Evolutionary conservation across 768 basidiomycete species (phyloP).

Genomic region (Lentinula sp.): DNA sequence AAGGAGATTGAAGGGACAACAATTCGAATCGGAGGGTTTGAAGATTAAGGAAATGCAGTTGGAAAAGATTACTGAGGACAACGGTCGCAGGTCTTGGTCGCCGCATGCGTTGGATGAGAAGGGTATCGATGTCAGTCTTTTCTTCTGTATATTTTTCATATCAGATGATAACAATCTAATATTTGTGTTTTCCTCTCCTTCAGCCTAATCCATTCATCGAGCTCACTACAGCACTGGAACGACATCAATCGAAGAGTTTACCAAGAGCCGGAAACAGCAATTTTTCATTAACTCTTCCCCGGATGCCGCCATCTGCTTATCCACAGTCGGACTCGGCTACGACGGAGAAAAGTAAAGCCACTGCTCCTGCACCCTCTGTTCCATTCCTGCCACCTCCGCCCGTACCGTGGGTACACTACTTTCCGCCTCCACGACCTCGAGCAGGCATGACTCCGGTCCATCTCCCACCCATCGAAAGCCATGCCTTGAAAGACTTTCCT

Average conservation of each 20-base stretch:
- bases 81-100: background rate
- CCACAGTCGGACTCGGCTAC: background rate
- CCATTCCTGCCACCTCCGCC: background rate
- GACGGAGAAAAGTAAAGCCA: background rate
- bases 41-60: background rate
- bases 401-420: background rate
- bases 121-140: conserved; percentile 3
- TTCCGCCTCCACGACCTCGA: background rate
- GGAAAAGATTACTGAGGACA: background rate
- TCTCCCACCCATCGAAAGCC: background rate
- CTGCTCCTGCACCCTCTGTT: background rate
- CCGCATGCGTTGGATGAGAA: conserved; percentile 4
- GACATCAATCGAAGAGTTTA: conserved; percentile 1
- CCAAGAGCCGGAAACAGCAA: background rate
- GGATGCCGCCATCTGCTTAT: background rate
- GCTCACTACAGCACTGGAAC: conserved; percentile 1
- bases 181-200: background rate
- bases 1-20: background rate
- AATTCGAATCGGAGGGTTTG: background rate
- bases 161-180: background rate
- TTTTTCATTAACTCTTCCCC: background rate
- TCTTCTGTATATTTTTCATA: background rate
- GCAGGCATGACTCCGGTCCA: background rate
- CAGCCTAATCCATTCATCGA: conserved; percentile 4
- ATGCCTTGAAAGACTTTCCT: background rate